Evolutionary conservation across 768 basidiomycete genomes (phyloP).

Genomic region (Lactarius akahatsu): DNA sequence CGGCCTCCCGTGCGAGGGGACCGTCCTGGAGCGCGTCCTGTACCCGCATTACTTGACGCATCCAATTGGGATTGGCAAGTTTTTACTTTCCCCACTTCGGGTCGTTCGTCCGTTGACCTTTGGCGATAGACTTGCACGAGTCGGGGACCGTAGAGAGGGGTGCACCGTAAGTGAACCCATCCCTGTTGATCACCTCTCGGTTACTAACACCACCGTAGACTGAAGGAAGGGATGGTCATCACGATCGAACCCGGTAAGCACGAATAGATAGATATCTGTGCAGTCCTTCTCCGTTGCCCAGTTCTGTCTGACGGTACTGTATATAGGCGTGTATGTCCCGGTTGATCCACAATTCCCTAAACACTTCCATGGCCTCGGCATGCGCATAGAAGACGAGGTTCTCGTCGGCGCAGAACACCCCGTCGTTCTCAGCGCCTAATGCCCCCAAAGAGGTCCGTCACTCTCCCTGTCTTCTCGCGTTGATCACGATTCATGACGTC

Average conservation of each 20-base stretch:
- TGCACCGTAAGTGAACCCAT: constrained; percentile 44
- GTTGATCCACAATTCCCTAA: constrained; percentile 74
- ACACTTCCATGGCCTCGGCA: constrained; percentile 86
- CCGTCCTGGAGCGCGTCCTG: constrained; percentile 65
- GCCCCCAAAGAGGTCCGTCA: constrained; percentile 77
- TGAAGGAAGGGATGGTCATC: constrained; percentile 85
- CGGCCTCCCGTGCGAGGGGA: constrained; percentile 48
- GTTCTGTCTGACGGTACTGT: constrained; percentile 14
- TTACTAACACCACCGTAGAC: constrained; percentile 39
- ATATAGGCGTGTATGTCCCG: constrained; percentile 83
- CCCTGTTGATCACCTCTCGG: constrained; percentile 7
- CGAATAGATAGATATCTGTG: neutral
- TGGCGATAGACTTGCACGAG: constrained; percentile 78
- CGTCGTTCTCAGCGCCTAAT: constrained; percentile 59
- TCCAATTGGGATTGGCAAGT: constrained; percentile 82
- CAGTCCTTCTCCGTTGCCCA: neutral
- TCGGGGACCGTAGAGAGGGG: constrained; percentile 60
- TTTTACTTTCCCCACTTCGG: neutral
- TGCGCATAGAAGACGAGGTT: constrained; percentile 92
- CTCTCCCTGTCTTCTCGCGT: neutral
- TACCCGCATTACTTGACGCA: constrained; percentile 95
- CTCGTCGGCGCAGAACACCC: constrained; percentile 62
- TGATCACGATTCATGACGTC: neutral
- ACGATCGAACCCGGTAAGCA: constrained; percentile 81
- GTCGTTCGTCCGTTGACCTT: neutral